Evolutionary conservation across 495 filamentous ascomycete species (phyloP).

Genomic region (Parmelia sp.): DNA sequence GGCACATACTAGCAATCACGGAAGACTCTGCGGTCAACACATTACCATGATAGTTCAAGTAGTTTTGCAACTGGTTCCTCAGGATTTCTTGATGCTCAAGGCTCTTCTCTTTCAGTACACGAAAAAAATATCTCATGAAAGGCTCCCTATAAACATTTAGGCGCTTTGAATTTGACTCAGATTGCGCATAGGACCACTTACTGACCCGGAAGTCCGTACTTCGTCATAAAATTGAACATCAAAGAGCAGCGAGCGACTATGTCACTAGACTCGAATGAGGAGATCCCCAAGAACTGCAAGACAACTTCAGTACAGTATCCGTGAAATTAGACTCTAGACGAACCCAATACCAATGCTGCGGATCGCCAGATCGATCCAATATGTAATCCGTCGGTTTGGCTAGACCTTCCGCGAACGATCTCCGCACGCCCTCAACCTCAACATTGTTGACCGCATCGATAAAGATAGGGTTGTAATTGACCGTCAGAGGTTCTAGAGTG

Average conservation of each 20-base stretch:
- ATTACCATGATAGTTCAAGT: background rate
- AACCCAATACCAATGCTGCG: background rate
- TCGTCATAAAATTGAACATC: background rate
- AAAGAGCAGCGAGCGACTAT: background rate
- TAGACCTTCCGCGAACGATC: conserved; percentile 1
- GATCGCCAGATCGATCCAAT: background rate
- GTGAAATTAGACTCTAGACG: background rate
- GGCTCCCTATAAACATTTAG: background rate
- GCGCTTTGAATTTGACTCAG: background rate
- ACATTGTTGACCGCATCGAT: background rate
- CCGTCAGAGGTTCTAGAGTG: background rate
- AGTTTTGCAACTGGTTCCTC: background rate
- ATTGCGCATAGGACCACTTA: background rate
- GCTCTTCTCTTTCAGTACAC: accelerated
- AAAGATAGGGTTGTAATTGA: conserved; percentile 4
- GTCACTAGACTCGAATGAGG: background rate
- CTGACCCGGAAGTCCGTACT: background rate
- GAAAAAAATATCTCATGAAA: background rate
- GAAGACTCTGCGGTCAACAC: background rate
- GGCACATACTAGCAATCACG: accelerated
- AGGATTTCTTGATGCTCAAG: background rate
- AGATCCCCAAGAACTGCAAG: background rate
- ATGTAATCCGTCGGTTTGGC: background rate
- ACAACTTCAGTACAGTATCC: background rate
- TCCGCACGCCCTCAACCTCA: conserved; percentile 2